Percentiles rank a stretch among this genome's conserved stretches.
Conservation (phyloP, 2,329 filamentous ascomycete genomes). For the Talaromyces sp. region DNA sequence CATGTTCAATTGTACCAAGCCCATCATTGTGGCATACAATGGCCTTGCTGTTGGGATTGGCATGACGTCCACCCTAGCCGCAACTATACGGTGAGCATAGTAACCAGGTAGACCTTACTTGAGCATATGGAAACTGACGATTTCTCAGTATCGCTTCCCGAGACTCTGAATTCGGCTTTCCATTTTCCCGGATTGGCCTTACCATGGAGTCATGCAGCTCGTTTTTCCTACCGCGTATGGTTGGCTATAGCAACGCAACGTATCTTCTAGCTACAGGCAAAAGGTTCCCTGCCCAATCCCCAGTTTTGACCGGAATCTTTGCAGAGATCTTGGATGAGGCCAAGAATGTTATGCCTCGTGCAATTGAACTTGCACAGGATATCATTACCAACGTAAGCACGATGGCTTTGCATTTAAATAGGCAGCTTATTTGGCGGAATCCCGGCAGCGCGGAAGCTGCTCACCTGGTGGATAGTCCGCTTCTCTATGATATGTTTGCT, state of each 20-base stretch:
- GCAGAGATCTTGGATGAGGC: not conserved
- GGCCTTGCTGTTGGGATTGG: slow-evolving; percentile 57
- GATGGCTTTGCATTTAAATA: not conserved
- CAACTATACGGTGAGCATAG: slow-evolving; percentile 19
- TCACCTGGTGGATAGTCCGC: not conserved
- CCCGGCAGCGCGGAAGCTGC: not conserved
- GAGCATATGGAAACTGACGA: not conserved
- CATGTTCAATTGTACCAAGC: slow-evolving; percentile 54
- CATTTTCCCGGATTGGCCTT: not conserved
- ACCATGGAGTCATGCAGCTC: not conserved
- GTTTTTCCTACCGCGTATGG: not conserved
- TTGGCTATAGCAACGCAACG: not conserved
- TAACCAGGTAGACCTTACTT: not conserved
- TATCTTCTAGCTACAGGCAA: not conserved
- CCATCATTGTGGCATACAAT: slow-evolving; percentile 55
- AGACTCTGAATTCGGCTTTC: not conserved
- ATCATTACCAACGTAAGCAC: not conserved
- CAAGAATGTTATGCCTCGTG: not conserved
- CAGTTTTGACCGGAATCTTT: not conserved
- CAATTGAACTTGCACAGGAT: not conserved
- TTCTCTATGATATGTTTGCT: not conserved
- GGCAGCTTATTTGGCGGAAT: not conserved
- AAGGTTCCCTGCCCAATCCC: not conserved
- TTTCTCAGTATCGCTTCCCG: not conserved
- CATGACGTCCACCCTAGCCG: slow-evolving; percentile 57